Evolutionary conservation across 257 asterid species (phyloP), one percentile per base, ranked within the genome.

Genomic region (Schizonepeta tenuifolia): DNA sequence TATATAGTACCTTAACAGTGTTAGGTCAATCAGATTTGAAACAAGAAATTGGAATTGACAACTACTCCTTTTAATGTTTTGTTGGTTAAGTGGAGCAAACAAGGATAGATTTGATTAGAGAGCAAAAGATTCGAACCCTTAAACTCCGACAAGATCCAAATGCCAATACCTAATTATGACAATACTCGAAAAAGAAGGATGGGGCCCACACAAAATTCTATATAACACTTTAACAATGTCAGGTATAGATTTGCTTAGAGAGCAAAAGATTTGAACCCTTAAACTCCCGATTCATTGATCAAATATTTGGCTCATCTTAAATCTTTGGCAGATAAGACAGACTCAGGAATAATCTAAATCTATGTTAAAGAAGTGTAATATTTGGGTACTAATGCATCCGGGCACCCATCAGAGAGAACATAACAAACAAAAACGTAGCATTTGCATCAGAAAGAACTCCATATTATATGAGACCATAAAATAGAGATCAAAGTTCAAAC

Each of bases 61-160:
- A n/a, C n/a, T n/a, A n/a, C n/a, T 24, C 26, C n/a, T n/a, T 24
- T 24, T 24, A 24, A 24, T 1, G 26, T 2, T 24, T 1, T 24
- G 26, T 24, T 24, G 26, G 26, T 24, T 24, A 24, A 24, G 26
- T 24, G 26, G 26, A 24, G 2, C 26, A 24, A 24, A 24, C n/a
- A 24, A 24, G 26, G 26, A 24, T 24, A 24, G 26, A 24, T 24
- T 24, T 24, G 26, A 1, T 24, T 24, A 24, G 26, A 24, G 1
- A 24, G 26, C 26, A 24, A 24, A 24, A 24, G 26, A 24, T 24
- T 2, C 2, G 26, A 24, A 24, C 26, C 26, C 2, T 24, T 24
- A 24, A 24, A 24, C 31, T 18, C 56, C 51, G 35, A 68, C 71
- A 26, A 47, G 58, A 69, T 50, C 65, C 18, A 63, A 72, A 47